Conservation (phyloP, 1,284 basidiomycete genomes). For the Xanthoconium separans region DNA sequence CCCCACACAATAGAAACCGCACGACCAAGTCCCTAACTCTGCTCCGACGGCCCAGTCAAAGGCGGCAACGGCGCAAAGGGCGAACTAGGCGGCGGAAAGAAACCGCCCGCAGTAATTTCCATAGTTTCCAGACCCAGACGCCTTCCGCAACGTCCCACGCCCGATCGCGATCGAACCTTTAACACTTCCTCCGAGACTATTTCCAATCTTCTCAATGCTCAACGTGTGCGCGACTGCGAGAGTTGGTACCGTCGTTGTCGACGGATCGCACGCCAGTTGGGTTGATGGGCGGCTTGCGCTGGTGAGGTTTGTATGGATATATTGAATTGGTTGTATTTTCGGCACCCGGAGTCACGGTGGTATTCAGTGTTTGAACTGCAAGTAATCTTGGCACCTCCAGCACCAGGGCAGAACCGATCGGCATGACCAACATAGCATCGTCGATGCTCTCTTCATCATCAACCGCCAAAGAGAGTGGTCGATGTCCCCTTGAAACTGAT, state of each 20-base stretch:
- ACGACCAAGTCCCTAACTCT: slow-evolving; percentile 3
- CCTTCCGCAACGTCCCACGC: slow-evolving; percentile 59
- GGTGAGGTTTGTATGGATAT: slow-evolving; percentile 40
- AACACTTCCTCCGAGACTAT: slow-evolving; percentile 36
- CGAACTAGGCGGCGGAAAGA: slow-evolving; percentile 57
- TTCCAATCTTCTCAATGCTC: slow-evolving; percentile 50
- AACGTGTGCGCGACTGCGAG: slow-evolving; percentile 50
- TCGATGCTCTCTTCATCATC: slow-evolving; percentile 70
- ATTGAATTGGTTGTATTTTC: background rate
- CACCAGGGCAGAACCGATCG: slow-evolving; percentile 48
- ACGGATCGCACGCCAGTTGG: slow-evolving; percentile 29
- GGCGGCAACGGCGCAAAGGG: slow-evolving; percentile 33
- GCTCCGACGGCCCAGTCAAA: background rate
- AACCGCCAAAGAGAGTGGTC: slow-evolving; percentile 28
- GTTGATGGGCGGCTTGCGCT: slow-evolving; percentile 34
- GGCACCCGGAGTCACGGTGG: background rate
- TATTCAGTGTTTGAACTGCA: slow-evolving; percentile 13
- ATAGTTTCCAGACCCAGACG: slow-evolving; percentile 64
- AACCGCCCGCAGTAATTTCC: slow-evolving; percentile 69
- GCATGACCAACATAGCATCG: slow-evolving; percentile 74
- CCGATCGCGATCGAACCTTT: slow-evolving; percentile 65
- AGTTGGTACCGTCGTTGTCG: slow-evolving; percentile 23
- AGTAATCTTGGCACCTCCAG: slow-evolving; percentile 6
- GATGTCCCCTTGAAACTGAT: slow-evolving; percentile 20
- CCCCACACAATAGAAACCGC: slow-evolving; percentile 3